Evolutionary conservation across 2,329 filamentous ascomycete species (phyloP), one percentile per base, ranked within the genome.

Genomic region (Zymoseptoria ardabiliae): DNA sequence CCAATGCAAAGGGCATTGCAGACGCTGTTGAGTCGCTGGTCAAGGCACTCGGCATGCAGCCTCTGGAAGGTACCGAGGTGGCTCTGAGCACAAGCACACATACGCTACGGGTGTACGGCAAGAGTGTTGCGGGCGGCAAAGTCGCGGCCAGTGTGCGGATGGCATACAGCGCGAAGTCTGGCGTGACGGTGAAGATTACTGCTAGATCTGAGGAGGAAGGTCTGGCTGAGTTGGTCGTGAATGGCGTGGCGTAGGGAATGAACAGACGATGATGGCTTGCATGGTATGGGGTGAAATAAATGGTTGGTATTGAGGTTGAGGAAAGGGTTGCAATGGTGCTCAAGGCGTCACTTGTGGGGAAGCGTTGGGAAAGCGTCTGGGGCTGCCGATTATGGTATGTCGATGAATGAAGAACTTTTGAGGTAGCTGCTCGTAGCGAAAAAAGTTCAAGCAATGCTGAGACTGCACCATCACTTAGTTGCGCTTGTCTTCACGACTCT

Each of bases 151-250:
- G 85, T 65, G 85, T 97, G 65, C 85, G 91, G 76, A 96, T 99
- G 92, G 94, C 92, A 0, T 97, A 86, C 77, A 95, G 90, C 62
- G 86, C 89, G 69, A 96, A 95, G 82, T 88, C 87, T 54, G 94
- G 94, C 56, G 91, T 97, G 23, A 97, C 94, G 60, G 95, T 93
- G 71, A 97, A 97, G 84, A 91, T 99, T 68, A 89, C 88, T 56
- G 90, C 93, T 62, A 84, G 94, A 72, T 89, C 89, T 74, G 94
- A 99, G 75, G 94, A 99, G 77, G 90, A 94, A 72, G 90, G 90
- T 58, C 86, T 99, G 71, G 91, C 94, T 62, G 82, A 86, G 61
- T 80, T 95, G 74, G 85, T 97, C 61, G 83, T 97, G 73, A 89
- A 85, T 66, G 91, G 90, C 69, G 86, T 97, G 73, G 87, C 89